These are phyloP conservation scores for Heliosperma pusillum DNA, from an alignment of 148 eudicot species.

Conservation along the genomic window DNA sequence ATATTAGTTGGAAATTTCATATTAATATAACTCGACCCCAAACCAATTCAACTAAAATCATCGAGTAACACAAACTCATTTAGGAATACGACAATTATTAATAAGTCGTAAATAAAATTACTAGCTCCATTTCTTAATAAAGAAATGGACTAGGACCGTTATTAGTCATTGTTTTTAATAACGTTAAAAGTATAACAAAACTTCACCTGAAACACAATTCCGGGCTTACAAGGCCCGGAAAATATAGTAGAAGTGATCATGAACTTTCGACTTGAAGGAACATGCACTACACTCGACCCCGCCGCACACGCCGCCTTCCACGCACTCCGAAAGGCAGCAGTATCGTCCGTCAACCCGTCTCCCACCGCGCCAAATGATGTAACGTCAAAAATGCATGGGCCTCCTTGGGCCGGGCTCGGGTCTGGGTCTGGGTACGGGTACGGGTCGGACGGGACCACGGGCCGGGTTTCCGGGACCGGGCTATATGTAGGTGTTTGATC, in stretches of 20 bases:
- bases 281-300: slow-evolving; percentile 52
- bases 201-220: slow-evolving; percentile 70
- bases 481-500: slow-evolving; percentile 27
- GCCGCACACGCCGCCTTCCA: slow-evolving; percentile 92
- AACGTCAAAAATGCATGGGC: slow-evolving; percentile 64
- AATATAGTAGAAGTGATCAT: slow-evolving; percentile 77
- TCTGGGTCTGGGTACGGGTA: no score
- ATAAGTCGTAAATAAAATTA: no score
- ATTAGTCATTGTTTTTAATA: not conserved
- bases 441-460: slow-evolving; percentile 40
- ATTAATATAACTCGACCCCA: no score
- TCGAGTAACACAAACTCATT: no score
- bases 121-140: no score
- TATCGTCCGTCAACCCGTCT: slow-evolving; percentile 70
- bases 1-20: no score
- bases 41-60: no score
- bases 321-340: slow-evolving; percentile 60
- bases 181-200: not conserved
- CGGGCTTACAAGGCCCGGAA: slow-evolving; percentile 83
- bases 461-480: slow-evolving; percentile 27
- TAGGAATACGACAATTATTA: no score
- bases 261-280: slow-evolving; percentile 49
- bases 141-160: no score
- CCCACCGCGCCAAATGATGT: slow-evolving; percentile 72
- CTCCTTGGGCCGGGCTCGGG: slow-evolving; percentile 31